phyloP scores from a whole-genome alignment of 257 asterid genomes.

The Paraleonurus japonicus region DNA sequence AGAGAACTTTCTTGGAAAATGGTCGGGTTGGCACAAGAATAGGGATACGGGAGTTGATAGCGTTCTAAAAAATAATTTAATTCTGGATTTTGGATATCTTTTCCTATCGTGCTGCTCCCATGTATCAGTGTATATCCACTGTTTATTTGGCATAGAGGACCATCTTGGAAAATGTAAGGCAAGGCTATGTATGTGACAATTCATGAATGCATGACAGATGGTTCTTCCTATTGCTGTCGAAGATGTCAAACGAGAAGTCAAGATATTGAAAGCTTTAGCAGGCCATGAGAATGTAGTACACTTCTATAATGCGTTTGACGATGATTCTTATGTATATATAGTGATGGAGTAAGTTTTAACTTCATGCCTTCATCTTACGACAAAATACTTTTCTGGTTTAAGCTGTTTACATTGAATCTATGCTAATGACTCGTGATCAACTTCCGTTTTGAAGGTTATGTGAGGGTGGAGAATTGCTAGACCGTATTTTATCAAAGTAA shows the following conservation, averaged over 20 bases:
- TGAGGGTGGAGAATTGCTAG: conserved; percentile 97
- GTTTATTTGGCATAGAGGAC: background rate
- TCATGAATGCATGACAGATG: conserved; percentile 57
- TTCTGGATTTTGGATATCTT: background rate
- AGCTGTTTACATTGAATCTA: conserved; percentile 9
- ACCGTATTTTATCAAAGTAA: conserved; percentile 93
- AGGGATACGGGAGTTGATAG: background rate
- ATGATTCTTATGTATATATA: conserved; percentile 81
- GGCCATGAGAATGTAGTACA: conserved; percentile 98
- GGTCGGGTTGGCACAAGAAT: background rate
- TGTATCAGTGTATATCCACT: background rate
- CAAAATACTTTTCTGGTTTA: background rate
- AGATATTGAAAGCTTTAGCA: conserved; percentile 87
- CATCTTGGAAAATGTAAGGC: background rate
- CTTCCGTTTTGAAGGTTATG: conserved; percentile 57
- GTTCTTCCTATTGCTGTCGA: conserved; percentile 96
- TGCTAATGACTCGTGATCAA: conserved; percentile 21
- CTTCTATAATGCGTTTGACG: conserved; percentile 89
- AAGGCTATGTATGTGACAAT: conserved; percentile 10
- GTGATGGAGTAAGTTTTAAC: conserved; percentile 88
- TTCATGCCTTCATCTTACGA: background rate
- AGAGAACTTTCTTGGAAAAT: background rate
- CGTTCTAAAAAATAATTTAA: background rate
- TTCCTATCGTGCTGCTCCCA: background rate
- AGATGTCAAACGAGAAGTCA: conserved; percentile 97